Evolutionary conservation across 768 basidiomycete genomes (phyloP), one percentile per base, ranked within the genome.

Genomic region (Candolleomyces eurysporus): DNA sequence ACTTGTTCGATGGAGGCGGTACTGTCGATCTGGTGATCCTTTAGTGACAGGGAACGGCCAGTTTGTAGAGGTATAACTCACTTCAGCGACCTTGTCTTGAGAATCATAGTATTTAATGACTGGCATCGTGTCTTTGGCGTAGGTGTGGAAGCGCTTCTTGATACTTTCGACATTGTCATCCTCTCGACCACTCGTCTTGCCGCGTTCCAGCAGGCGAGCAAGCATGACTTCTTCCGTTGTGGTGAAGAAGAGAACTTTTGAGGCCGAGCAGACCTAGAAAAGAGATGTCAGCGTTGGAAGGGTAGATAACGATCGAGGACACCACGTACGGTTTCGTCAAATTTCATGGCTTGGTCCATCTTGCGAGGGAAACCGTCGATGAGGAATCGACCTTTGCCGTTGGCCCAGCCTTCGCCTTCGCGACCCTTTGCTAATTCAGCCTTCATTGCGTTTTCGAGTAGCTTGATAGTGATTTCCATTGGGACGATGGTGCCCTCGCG

Each of bases 281-380:
- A 26, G 55, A 51, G 42, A 40, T 2, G 60, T 65, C 51, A 57
- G 14, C 31, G 53, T 54, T 52, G 48, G 36, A 40, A 10, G 52
- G 46, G 40, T 16, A 10, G 19, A 42, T 60, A 45, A 45, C 22
- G 56, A 26, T 19, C 17, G 43, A 48, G 22, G 43, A 56, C 16
- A 19, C 19, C 4, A 74, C 84, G 58, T 65, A 94, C 96, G 51
- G 87, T 81, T 66, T 91, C 80, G 68, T 98, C 96, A 70, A 98
- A 99, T 72, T 88, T 87, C 68, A 89, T 62, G 0, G 96, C 96
- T 76, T 99, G 97, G 72, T 99, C 97, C 94, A 98, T 95, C 81
- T 98, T 95, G 63, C 96, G 85, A 58, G 96, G 97, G 76, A 98
- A 98, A 1, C 96, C 97, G 64, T 99, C 96, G 63, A 99, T 88